These are phyloP conservation scores for Pseudohalonectria lignicola DNA, from an alignment of 2,329 filamentous ascomycete genomes.

Conservation along the genomic window DNA sequence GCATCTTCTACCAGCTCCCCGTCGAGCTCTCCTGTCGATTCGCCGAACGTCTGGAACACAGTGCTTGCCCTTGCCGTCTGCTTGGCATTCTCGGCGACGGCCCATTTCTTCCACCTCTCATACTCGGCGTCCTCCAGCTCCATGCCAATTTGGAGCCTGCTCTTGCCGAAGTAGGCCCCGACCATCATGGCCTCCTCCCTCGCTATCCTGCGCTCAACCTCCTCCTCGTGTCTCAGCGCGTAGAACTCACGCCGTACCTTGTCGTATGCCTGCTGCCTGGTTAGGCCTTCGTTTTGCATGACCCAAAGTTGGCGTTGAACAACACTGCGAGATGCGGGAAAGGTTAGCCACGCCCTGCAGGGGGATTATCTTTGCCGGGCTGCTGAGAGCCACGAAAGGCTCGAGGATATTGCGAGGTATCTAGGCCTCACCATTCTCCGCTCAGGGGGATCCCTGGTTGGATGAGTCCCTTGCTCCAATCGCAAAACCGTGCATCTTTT, in stretches of 20 bases:
- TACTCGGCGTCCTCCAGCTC: conserved; percentile 69
- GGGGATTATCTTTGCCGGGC: too few species aligned
- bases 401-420: conserved; percentile 1
- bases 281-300: conserved; percentile 54
- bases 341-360: not conserved
- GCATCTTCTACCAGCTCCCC: too few species aligned
- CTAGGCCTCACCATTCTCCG: conserved; percentile 62
- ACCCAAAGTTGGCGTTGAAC: conserved; percentile 86
- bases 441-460: conserved; percentile 69
- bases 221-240: conserved; percentile 65
- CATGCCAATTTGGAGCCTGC: conserved; percentile 66
- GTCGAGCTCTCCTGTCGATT: too few species aligned
- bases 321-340: conserved; percentile 46
- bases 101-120: conserved; percentile 81
- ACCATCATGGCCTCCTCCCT: conserved; percentile 77
- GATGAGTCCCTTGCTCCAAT: conserved; percentile 67
- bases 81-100: too few species aligned
- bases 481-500: conserved; percentile 61
- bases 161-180: conserved; percentile 81
- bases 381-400: too few species aligned
- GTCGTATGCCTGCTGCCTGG: conserved; percentile 68
- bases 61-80: too few species aligned
- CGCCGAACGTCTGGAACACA: too few species aligned
- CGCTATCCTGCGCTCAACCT: conserved; percentile 73
- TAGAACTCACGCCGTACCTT: conserved; percentile 85